Conservation (phyloP, 176 grass and related monocot genomes). For the Puya raimondii region DNA sequence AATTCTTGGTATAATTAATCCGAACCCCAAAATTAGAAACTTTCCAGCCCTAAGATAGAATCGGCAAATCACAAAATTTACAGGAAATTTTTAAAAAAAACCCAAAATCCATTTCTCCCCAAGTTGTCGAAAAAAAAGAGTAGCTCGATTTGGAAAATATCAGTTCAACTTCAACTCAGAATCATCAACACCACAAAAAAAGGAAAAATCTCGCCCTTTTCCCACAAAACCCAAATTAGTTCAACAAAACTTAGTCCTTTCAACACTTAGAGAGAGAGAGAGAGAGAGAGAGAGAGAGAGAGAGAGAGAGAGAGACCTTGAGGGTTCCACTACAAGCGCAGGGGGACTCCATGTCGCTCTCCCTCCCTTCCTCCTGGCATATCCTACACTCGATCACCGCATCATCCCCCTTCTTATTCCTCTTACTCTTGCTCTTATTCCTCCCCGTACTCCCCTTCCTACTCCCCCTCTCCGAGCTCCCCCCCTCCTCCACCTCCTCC, state of each 20-base stretch:
- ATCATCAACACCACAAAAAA: no score
- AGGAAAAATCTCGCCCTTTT: no score
- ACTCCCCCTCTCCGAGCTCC: constrained; percentile 8
- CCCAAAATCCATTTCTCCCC: no score
- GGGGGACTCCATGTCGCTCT: constrained; percentile 78
- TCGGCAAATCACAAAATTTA: no score
- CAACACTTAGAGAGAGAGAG: neutral
- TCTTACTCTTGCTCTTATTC: constrained; percentile 23
- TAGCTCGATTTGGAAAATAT: no score
- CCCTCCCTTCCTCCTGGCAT: constrained; percentile 92
- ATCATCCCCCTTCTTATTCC: constrained; percentile 27
- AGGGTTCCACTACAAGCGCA: constrained; percentile 90
- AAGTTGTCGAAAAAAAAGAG: no score
- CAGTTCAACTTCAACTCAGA: no score
- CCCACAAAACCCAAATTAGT: no score
- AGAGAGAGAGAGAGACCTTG: constrained; percentile 48
- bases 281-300: neutral
- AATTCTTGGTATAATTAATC: no score
- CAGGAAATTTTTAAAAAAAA: no score
- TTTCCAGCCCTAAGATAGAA: no score
- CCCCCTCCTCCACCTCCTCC: constrained; percentile 27
- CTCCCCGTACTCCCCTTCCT: neutral
- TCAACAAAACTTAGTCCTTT: constrained; percentile 1
- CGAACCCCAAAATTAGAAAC: no score
- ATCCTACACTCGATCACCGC: constrained; percentile 73